Conservation (phyloP, 208 protist species). For the Paratrypanosoma confusum region DNA sequence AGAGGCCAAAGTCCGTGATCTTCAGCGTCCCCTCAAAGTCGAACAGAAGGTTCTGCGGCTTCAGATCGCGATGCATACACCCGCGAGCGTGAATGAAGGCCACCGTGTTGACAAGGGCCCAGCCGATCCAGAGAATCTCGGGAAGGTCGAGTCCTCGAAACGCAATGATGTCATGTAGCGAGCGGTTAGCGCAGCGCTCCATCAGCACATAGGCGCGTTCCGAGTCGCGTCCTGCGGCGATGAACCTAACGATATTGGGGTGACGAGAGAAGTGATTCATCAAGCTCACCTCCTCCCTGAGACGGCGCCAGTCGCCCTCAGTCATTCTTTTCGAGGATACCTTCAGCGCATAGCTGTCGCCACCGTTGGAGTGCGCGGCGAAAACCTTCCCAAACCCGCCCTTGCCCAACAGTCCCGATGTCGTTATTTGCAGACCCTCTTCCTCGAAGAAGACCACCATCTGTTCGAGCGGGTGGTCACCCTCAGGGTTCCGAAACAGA, state of each 20-base stretch:
- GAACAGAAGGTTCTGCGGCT: constrained; percentile 87
- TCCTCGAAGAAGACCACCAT: constrained; percentile 68
- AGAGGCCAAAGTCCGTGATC: constrained; percentile 88
- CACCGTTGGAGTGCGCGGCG: constrained; percentile 48
- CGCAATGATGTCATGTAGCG: constrained; percentile 72
- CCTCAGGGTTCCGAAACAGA: constrained; percentile 23
- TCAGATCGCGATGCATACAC: constrained; percentile 86
- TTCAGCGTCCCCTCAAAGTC: constrained; percentile 83
- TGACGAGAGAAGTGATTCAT: constrained; percentile 83
- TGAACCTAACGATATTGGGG: constrained; percentile 78
- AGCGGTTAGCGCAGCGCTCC: constrained; percentile 67
- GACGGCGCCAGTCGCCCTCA: constrained; percentile 64
- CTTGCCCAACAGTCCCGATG: constrained; percentile 59
- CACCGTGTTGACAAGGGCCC: constrained; percentile 70
- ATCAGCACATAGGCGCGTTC: constrained; percentile 79
- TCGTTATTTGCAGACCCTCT: constrained; percentile 50
- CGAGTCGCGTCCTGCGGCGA: constrained; percentile 53
- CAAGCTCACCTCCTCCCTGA: constrained; percentile 75
- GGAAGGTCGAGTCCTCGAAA: constrained; percentile 33
- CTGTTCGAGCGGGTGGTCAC: constrained; percentile 50
- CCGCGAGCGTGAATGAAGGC: constrained; percentile 76
- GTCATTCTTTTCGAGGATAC: constrained; percentile 75
- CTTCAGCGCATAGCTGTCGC: constrained; percentile 74
- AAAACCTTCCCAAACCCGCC: constrained; percentile 82
- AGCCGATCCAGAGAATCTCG: constrained; percentile 82